Conservation (phyloP, 257 asterid species). For the Gardenia jasminoides region DNA sequence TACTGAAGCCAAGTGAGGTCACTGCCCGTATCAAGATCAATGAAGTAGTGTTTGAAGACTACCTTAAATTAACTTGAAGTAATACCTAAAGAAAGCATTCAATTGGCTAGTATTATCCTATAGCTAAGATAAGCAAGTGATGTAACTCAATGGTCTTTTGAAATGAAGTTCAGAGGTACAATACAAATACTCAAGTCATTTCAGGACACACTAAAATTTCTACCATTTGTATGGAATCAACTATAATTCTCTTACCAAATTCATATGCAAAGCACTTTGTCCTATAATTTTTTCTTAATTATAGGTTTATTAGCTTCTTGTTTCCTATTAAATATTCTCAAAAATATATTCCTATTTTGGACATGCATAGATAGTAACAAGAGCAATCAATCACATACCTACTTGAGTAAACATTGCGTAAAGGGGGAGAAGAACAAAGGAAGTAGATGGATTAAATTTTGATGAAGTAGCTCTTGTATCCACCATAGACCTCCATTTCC, state of each 20-base stretch:
- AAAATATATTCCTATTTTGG: too few species aligned
- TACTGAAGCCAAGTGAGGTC: conserved; percentile 99
- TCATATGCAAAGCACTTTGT: too few species aligned
- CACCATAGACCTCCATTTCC: conserved; percentile 44
- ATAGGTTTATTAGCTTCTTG: too few species aligned
- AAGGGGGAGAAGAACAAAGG: conserved; percentile 61
- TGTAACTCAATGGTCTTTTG: too few species aligned
- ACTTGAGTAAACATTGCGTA: conserved; percentile 81
- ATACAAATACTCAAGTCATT: too few species aligned
- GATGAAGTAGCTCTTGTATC: conserved; percentile 28
- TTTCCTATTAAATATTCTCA: too few species aligned
- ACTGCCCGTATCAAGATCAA: conserved; percentile 98
- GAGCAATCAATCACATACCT: conserved; percentile 62
- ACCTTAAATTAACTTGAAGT: conserved; percentile 69
- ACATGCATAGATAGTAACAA: too few species aligned
- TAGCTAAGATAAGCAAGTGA: background rate
- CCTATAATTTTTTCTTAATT: too few species aligned
- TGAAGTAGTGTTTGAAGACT: conserved; percentile 88
- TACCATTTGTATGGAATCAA: too few species aligned
- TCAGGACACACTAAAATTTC: background rate
- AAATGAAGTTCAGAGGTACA: too few species aligned
- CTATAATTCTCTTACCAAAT: too few species aligned
- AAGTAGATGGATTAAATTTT: conserved; percentile 22
- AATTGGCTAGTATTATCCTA: background rate
- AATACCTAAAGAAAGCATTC: conserved; percentile 56